These are phyloP conservation scores for Leccinum subtestaceum DNA, from an alignment of 768 basidiomycete genomes.

Conservation along the genomic window DNA sequence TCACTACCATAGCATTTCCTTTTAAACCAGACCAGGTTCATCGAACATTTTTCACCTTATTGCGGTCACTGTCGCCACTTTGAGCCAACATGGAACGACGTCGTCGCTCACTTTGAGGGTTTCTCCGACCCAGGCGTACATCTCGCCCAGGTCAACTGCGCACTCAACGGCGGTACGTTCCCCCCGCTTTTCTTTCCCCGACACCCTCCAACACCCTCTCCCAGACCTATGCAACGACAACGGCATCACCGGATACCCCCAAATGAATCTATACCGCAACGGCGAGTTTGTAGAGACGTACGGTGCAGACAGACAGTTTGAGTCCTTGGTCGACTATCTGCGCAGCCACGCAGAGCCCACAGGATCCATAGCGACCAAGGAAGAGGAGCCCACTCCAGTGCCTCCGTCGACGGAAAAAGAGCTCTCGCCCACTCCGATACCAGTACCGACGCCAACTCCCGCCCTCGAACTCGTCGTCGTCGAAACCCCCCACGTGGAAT, in stretches of 20 bases:
- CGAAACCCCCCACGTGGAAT: conserved; percentile 11
- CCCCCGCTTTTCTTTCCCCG: no score
- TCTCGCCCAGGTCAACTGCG: conserved; percentile 81
- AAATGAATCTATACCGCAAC: conserved; percentile 68
- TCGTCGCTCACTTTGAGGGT: conserved; percentile 52
- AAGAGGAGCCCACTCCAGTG: not conserved
- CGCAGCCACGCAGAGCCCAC: conserved; percentile 38
- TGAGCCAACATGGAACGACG: conserved; percentile 76
- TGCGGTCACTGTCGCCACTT: conserved; percentile 80
- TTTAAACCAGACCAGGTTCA: conserved; percentile 44
- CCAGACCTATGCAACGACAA: conserved; percentile 80
- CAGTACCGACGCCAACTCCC: conserved; percentile 4
- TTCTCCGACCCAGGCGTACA: conserved; percentile 43
- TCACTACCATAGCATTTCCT: not conserved
- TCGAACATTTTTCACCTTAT: conserved; percentile 87
- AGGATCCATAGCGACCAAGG: not conserved
- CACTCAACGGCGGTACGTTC: conserved; percentile 66
- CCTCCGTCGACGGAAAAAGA: conserved; percentile 8
- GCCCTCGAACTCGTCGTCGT: conserved; percentile 11
- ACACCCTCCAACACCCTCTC: not conserved
- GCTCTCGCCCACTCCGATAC: not conserved
- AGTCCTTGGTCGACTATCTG: conserved; percentile 56
- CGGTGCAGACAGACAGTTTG: conserved; percentile 49
- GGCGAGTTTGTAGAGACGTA: conserved; percentile 62
- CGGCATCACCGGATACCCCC: conserved; percentile 67